Percentiles rank a stretch among this genome's conserved stretches.
phyloP scores from a whole-genome alignment of 2,329 filamentous ascomycete genomes.

The Alternaria panax region DNA sequence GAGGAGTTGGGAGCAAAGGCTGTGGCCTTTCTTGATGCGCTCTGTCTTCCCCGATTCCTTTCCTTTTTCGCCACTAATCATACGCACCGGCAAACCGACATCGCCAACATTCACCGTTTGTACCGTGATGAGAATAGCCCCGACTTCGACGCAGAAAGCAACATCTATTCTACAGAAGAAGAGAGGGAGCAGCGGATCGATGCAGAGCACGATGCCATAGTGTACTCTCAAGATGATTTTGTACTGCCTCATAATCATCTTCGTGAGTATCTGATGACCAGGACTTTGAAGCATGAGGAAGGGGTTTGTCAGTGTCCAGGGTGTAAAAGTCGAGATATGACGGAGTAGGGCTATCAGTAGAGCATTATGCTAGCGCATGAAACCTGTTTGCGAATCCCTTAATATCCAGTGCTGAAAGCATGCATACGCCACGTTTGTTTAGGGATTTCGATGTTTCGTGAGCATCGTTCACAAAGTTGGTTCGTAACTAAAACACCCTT shows the following conservation, averaged over 20 bases:
- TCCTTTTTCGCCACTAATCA: not conserved
- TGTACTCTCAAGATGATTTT: no score
- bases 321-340: no score
- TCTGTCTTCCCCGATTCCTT: not conserved
- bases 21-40: not conserved
- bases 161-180: not conserved
- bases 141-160: not conserved
- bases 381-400: not conserved
- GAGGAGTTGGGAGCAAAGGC: not conserved
- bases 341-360: not conserved
- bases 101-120: not conserved
- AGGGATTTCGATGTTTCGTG: not conserved
- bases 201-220: no score
- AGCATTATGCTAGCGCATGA: not conserved
- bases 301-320: not conserved
- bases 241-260: not conserved
- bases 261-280: not conserved
- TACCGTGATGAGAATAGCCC: not conserved
- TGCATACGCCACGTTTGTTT: not conserved
- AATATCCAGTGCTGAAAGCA: not conserved
- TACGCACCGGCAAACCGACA: not conserved
- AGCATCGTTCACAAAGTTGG: not conserved
- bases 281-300: not conserved
- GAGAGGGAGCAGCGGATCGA: no score
- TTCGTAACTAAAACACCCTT: not conserved